Conservation (phyloP, 768 basidiomycete genomes). For the Phylloporus rhodoxanthus region DNA sequence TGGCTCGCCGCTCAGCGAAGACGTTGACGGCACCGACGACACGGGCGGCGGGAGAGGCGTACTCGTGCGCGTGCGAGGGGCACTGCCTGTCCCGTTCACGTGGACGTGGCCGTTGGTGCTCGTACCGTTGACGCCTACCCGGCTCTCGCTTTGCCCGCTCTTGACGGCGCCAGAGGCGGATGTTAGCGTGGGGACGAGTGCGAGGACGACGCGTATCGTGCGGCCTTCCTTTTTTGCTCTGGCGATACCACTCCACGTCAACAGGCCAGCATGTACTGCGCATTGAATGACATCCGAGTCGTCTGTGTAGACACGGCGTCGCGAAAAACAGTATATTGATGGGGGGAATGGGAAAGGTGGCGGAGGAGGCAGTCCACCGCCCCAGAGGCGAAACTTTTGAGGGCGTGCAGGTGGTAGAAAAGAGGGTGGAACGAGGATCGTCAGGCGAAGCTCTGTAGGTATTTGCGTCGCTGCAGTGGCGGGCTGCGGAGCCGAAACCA, state of each 20-base stretch:
- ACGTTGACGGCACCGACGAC: constrained; percentile 20
- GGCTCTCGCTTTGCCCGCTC: constrained; percentile 22
- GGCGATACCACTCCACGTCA: constrained; percentile 39
- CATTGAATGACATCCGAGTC: constrained; percentile 69
- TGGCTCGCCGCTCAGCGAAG: constrained; percentile 25
- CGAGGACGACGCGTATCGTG: constrained; percentile 39
- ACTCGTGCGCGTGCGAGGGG: constrained; percentile 27
- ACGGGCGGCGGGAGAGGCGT: constrained; percentile 22
- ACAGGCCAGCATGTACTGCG: constrained; percentile 58
- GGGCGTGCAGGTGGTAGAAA: constrained; percentile 55
- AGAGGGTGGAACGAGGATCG: constrained; percentile 54
- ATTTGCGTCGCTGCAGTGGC: constrained; percentile 9
- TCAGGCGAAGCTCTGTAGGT: constrained; percentile 34
- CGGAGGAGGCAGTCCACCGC: constrained; percentile 49
- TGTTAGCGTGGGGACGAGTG: constrained; percentile 34
- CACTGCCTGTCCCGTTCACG: constrained; percentile 26
- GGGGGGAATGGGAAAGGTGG: constrained; percentile 31
- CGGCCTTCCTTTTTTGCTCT: constrained; percentile 34
- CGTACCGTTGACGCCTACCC: constrained; percentile 8
- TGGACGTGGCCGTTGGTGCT: constrained; percentile 28
- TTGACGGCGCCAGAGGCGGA: constrained; percentile 42
- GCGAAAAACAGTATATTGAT: constrained; percentile 25
- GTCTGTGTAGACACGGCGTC: constrained; percentile 67
- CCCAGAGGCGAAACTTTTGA: constrained; percentile 58
- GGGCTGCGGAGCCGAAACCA: constrained; percentile 12